Base-by-base conservation (phyloP, 495 filamentous ascomycete genomes). In the Penicillium dipodomyicola region DNA sequence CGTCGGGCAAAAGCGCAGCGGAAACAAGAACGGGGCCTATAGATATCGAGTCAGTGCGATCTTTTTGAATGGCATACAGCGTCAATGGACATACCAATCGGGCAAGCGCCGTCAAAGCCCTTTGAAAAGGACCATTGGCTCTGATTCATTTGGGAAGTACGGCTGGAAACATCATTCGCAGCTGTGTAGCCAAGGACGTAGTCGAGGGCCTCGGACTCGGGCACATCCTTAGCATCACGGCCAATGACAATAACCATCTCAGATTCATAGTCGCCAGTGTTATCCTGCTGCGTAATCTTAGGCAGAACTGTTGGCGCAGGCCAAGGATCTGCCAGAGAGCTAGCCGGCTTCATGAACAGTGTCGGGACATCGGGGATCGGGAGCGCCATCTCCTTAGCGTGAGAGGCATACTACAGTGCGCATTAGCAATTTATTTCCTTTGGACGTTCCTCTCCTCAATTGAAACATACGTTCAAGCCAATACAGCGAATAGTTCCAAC, bases 101-200 rank as follows among this genome's bases (percentile, higher is more conserved):
- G 90, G 42, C 89, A 90, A 74, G 87, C 85, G 33, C 85, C 85
- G 67, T 95, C 91, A 63, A 91, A 93, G 1, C 89, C 88, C 72
- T 95, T 95, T 3, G 88, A 89, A 4, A 92, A 74, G 3, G 77
- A 81, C 90, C 90, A 94, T 68, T 94, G 90, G 32, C 85, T 83
- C 39, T 89, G 86, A 15, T 87, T 88, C 63, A 90, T 74, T 70
- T 94, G 90, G 76, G 82, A 88, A 54, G 89, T 88, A 17, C 90
- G 84, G 67, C 90, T 88, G 8, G 86, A 89, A 10, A 95, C 77
- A 67, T 94, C 90, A 63, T 95, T 89, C 54, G 90, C 89, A 49
- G 89, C 82, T 4, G 86, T 82, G 63, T 92, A 95, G 2, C 90
- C 91, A 3, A 92, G 74, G 2, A 94, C 87, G 61, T 92, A 86